Percentiles rank a stretch among this genome's conserved stretches.
phyloP scores from a whole-genome alignment of 2,329 filamentous ascomycete species.

The Colletotrichum sp. region DNA sequence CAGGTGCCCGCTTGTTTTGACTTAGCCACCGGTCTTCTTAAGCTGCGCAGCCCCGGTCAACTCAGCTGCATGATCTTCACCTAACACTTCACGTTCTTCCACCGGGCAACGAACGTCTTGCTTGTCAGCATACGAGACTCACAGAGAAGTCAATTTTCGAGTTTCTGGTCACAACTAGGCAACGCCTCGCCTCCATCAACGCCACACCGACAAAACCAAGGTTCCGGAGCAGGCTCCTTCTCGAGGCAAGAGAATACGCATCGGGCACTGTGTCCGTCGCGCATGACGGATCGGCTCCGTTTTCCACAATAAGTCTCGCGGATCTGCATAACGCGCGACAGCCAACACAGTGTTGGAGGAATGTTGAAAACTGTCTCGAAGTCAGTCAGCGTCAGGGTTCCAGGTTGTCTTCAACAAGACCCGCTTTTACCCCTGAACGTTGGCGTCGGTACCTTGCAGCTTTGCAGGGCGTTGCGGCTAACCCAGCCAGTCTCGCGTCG shows the following conservation, averaged over 20 bases:
- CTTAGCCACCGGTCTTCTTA: neutral
- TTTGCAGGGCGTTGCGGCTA: conserved; percentile 3
- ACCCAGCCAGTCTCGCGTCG: neutral
- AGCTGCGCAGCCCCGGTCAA: neutral
- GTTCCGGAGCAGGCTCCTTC: neutral
- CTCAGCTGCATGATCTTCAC: neutral
- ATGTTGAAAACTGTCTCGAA: neutral
- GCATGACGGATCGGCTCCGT: conserved; percentile 19
- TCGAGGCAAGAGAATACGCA: neutral
- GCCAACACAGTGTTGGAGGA: conserved; percentile 4
- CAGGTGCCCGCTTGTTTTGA: neutral
- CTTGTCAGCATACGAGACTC: neutral
- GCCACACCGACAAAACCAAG: neutral
- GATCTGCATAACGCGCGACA: neutral
- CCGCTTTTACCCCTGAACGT: conserved; percentile 30
- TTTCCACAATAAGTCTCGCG: conserved; percentile 1
- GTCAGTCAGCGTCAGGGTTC: conserved; percentile 1
- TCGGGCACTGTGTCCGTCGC: neutral
- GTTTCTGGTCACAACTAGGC: neutral
- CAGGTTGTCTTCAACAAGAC: conserved; percentile 13
- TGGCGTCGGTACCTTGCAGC: conserved; percentile 16
- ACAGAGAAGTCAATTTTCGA: neutral
- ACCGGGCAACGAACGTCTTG: neutral
- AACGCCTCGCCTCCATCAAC: neutral
- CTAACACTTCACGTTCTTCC: neutral